A percentile compares a stretch with the other conserved stretches of the same genome.
Conservation (phyloP, 148 eudicot species). For the Cornus controversa region DNA sequence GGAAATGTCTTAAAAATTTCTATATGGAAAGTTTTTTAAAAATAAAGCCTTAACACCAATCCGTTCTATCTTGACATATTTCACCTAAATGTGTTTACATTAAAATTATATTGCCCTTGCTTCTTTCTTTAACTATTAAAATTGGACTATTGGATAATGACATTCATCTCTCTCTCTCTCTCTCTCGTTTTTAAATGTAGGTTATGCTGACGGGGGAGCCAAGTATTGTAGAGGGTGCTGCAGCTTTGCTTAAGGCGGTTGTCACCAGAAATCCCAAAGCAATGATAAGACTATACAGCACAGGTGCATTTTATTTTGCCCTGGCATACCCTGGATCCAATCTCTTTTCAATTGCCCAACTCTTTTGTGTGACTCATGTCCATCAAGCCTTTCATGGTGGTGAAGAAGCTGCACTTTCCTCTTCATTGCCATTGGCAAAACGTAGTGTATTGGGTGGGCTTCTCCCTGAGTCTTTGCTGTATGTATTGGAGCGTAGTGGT, state of each 20-base stretch:
- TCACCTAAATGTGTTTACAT: background rate
- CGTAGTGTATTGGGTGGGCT: constrained; percentile 98
- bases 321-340: constrained; percentile 99
- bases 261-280: constrained; percentile 98
- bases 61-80: background rate
- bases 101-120: background rate
- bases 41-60: background rate
- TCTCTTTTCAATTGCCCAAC: constrained; percentile 84
- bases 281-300: constrained; percentile 87
- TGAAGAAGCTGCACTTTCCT: constrained; percentile 98
- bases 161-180: background rate
- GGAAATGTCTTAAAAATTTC: background rate
- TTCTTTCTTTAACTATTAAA: background rate
- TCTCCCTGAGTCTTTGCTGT: constrained; percentile 90
- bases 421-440: constrained; percentile 94
- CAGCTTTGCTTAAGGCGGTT: constrained; percentile 85
- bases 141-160: background rate
- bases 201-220: constrained; percentile 98
- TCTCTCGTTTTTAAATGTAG: constrained; percentile 31
- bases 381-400: constrained; percentile 99
- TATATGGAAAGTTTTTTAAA: background rate
- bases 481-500: constrained; percentile 96
- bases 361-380: constrained; percentile 85
- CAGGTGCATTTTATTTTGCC: constrained; percentile 96
- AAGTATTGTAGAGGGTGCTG: constrained; percentile 84